Evolutionary conservation across 805 yeast genomes (phyloP).

Genomic region (Kazachstania martiniae): DNA sequence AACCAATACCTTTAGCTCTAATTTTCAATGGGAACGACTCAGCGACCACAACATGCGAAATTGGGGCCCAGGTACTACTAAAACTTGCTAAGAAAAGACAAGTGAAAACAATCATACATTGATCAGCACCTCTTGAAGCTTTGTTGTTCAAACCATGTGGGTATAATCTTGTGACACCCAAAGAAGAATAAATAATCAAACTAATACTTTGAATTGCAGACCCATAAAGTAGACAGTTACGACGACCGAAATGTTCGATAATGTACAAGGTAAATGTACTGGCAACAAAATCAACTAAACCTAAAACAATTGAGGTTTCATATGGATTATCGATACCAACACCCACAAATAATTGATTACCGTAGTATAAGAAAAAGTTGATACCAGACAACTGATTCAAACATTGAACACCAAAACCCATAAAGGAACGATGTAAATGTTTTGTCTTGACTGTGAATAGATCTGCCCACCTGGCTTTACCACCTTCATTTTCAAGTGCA

Average conservation of each 20-base stretch:
- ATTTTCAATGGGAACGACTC: conserved; percentile 65
- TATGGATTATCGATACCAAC: conserved; percentile 49
- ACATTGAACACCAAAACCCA: conserved; percentile 47
- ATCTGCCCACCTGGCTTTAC: conserved; percentile 55
- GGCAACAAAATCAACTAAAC: conserved; percentile 48
- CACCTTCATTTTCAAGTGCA: conserved; percentile 48
- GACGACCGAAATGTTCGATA: conserved; percentile 45
- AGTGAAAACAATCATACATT: conserved; percentile 60
- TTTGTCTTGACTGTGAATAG: conserved; percentile 57
- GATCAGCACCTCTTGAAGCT: conserved; percentile 45
- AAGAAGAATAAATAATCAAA: conserved; percentile 40
- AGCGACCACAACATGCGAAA: conserved; percentile 49
- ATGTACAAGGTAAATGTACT: conserved; percentile 40
- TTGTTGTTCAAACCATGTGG: conserved; percentile 29
- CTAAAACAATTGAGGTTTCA: conserved; percentile 46
- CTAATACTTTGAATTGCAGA: conserved; percentile 38
- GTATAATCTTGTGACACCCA: conserved; percentile 42
- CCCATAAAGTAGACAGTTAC: conserved; percentile 37
- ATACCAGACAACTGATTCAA: conserved; percentile 58
- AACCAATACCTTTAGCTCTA: conserved; percentile 43
- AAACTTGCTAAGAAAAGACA: conserved; percentile 60
- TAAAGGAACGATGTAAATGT: conserved; percentile 34
- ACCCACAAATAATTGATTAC: conserved; percentile 50
- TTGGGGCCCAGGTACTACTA: conserved; percentile 68
- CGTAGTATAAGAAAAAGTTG: conserved; percentile 58